Conservation (phyloP, 257 asterid species). For the Ophiorrhiza pumila region DNA sequence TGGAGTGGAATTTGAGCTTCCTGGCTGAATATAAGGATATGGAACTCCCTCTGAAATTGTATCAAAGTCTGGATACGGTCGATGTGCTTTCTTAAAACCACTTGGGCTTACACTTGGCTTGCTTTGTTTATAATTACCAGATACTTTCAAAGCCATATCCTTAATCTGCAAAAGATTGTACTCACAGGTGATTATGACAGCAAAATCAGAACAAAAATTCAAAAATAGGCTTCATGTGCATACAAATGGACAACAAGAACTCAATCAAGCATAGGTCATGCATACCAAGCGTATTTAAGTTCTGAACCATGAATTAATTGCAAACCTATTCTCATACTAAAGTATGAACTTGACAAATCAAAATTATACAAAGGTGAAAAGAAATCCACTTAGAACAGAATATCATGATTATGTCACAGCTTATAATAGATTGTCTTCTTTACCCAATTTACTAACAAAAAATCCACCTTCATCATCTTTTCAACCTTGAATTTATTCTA, state of each 20-base stretch:
- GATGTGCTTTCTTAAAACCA: slow-evolving; percentile 52
- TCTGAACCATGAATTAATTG: neutral
- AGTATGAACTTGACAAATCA: neutral
- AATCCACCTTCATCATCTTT: neutral
- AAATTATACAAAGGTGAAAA: neutral
- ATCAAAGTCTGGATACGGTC: slow-evolving; percentile 63
- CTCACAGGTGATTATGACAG: neutral
- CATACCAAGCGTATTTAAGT: neutral
- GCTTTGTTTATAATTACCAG: slow-evolving; percentile 63
- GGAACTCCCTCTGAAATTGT: slow-evolving; percentile 66
- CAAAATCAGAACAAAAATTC: neutral
- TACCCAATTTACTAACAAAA: no score
- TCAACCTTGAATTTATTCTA: neutral
- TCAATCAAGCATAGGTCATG: neutral
- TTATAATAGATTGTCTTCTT: neutral
- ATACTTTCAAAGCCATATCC: slow-evolving; percentile 89
- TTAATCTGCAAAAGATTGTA: slow-evolving; percentile 51
- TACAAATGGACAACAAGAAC: neutral
- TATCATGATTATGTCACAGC: neutral
- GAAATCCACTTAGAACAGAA: no score
- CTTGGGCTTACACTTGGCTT: slow-evolving; percentile 45
- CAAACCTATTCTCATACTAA: neutral
- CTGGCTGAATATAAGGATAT: slow-evolving; percentile 48
- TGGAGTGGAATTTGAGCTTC: slow-evolving; percentile 76
- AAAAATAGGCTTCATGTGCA: neutral